Base-by-base conservation (phyloP, 768 basidiomycete species). In the Mrakia blollopis region DNA sequence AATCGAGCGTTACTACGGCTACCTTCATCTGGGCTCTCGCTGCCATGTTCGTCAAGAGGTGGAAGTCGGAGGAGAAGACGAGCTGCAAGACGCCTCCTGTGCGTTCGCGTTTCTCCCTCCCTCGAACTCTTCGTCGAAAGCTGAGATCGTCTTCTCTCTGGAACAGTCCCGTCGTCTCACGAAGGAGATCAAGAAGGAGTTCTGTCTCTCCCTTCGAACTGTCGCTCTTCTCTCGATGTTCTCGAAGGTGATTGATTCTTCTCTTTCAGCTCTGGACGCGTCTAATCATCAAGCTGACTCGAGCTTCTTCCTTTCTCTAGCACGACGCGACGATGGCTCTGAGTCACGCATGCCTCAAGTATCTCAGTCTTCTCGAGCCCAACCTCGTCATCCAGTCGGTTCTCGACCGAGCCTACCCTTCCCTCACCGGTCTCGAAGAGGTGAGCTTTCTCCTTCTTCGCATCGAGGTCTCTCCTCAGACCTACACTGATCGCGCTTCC, bases 141-240 rank as follows among this genome's bases (percentile, higher is more conserved):
- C 52, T 52, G 72, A 47, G 18, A 4, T 5, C 8, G 11, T 16
- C 57, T n/a, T 61, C 30, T 11, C n/a, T 39, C n/a, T 39, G 37
- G 32, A 50, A 50, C 23, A 71, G 62, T 72, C 71, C 80, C 91
- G 92, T 79, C 88, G 92, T 32, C 84, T 96, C 71, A 94, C 93
- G 0, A 86, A 86, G 52, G 83, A 85, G 68, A 94, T 96, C 89
- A 91, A 88, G 81, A 87, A 90, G 69, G 92, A 95, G 81, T 88
- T 96, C 28, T 92, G 94, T 28, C 90, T 91, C 79, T 90, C 89
- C 32, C 85, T 94, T 52, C 85, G 92, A 76, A 94, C 93, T 0
- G 91, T 94, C 21, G 89, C 90, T 0, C 85, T 96, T 39, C 86
- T 94, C n/a, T 90, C 92, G 3, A 93, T 94, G 88, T 96, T 95